Evolutionary conservation across 257 asterid species (phyloP).

Genomic region (Solanum bulbocastanum): DNA sequence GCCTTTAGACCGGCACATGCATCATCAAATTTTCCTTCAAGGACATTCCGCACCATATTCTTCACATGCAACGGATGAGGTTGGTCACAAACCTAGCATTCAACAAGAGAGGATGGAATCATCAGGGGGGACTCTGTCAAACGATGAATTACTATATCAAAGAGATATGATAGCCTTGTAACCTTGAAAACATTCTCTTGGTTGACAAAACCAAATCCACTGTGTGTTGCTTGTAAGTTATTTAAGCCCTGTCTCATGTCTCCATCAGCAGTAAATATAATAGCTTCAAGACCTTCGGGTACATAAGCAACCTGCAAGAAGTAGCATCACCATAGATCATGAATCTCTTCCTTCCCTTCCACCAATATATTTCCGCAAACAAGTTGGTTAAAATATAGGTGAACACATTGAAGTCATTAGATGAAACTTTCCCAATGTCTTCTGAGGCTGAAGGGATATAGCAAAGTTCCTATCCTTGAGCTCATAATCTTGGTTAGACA

Average conservation of each 20-base stretch:
- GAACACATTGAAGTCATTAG: neutral
- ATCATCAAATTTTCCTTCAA: constrained; percentile 87
- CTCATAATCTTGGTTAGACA: neutral
- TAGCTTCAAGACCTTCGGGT: constrained; percentile 97
- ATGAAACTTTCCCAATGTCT: neutral
- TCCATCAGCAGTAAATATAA: constrained; percentile 97
- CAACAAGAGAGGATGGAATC: neutral
- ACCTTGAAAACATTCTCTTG: constrained; percentile 99
- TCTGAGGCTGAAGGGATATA: neutral
- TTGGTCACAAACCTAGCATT: constrained; percentile 83
- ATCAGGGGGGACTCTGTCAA: neutral
- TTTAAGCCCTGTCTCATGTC: constrained; percentile 98
- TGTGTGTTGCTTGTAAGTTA: constrained; percentile 91
- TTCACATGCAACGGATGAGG: constrained; percentile 97
- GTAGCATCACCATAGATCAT: neutral
- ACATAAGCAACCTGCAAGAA: constrained; percentile 69
- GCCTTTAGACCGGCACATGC: constrained; percentile 88
- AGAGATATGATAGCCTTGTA: neutral
- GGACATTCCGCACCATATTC: constrained; percentile 75
- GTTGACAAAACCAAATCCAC: constrained; percentile 94
- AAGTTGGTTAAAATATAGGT: neutral
- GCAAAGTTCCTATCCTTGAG: neutral
- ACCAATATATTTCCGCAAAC: neutral
- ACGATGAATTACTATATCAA: neutral
- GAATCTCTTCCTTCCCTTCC: neutral